phyloP scores from a whole-genome alignment of 192 early-diverging fungal genomes.

The Hyaloraphidium curvatum region DNA sequence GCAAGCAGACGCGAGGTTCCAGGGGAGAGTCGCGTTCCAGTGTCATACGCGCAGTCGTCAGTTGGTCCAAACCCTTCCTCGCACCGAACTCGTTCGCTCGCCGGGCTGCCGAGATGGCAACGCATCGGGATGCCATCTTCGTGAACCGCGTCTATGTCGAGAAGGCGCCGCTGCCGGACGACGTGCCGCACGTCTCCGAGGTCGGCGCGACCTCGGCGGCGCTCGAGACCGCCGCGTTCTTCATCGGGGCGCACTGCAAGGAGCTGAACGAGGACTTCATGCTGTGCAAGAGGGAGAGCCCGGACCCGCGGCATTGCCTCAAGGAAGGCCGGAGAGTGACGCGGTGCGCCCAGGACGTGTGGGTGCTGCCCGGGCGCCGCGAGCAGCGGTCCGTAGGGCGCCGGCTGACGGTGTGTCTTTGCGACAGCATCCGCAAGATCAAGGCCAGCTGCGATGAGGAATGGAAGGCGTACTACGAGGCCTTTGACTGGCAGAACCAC shows the following conservation, averaged over 20 bases:
- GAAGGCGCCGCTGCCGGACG: constrained; percentile 50
- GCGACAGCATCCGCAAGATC: constrained; percentile 55
- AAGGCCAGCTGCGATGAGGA: constrained; percentile 71
- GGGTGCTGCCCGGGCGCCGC: constrained; percentile 17
- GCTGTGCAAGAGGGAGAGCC: constrained; percentile 83
- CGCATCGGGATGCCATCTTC: constrained; percentile 1
- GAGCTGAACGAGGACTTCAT: constrained; percentile 91
- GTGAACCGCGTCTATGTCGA: constrained; percentile 32
- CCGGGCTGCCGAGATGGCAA: constrained; percentile 1
- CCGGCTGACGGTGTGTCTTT: neutral
- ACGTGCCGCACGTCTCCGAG: constrained; percentile 56
- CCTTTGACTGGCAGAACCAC: constrained; percentile 84
- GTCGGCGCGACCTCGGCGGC: constrained; percentile 82
- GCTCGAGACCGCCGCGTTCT: constrained; percentile 80
- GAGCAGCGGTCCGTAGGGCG: neutral
- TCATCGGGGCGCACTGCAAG: constrained; percentile 72
- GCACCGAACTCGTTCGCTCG: too few relatives aligned
- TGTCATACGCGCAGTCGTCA: too few relatives aligned
- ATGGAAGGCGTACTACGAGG: constrained; percentile 79
- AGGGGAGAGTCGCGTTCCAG: too few relatives aligned
- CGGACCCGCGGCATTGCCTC: constrained; percentile 76
- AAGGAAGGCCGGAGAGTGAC: constrained; percentile 91
- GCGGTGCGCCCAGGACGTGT: constrained; percentile 75
- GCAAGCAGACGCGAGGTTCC: too few relatives aligned
- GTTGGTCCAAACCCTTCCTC: too few relatives aligned